Base-by-base conservation (phyloP, 2,329 filamentous ascomycete genomes). In the Colletotrichum scovillei region DNA sequence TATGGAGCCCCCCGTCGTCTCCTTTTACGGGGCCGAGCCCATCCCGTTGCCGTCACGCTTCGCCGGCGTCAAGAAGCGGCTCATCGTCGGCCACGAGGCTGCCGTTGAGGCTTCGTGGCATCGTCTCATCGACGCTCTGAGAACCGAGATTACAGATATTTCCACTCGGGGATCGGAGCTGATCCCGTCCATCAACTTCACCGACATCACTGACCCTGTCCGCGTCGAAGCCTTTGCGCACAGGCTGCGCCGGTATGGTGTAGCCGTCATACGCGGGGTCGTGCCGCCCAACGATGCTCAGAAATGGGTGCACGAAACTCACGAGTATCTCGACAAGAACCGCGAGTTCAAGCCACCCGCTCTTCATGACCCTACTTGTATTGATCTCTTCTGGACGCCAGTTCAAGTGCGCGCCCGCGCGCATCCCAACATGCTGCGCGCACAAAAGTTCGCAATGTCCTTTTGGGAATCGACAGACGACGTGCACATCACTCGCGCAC, bases 311-410 rank as follows among this genome's bases (percentile, higher is more conserved):
- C 79, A 83, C 24, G 84, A 88, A 55, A 84, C 88, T 8, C 82
- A 85, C 68, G 83, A 86, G 6, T 92, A 92, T 76, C 84, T 91
- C 22, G 79, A 82, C 14, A 82, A 84, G 22, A 91, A 91, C 76
- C 82, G 74, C 66, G 74, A 75, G 30, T 75, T 75, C 74, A 75
- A 75, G 58, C 88, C 87, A 60, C 91, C 91, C 32, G 88, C 88
- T 0, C 84, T 87, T 0, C 88, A 91, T 76, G 90, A 92, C 53
- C 92, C 92, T 5, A 90, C 92, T 1, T 93, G 93, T 64, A 93
- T 92, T 81, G 92, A 94, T 81, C 88, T 93, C 77, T 94, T 93
- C 83, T 85, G 84, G 84, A 83, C 82, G 14, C 80, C 81, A 6
- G 78, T 82, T 1, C 84, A 86, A 66, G 78, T 85, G 53, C 81